A percentile compares a stretch with the other conserved stretches of the same genome.
Evolutionary conservation across 2,329 filamentous ascomycete species (phyloP).

Genomic region (Simplicillium sp.): DNA sequence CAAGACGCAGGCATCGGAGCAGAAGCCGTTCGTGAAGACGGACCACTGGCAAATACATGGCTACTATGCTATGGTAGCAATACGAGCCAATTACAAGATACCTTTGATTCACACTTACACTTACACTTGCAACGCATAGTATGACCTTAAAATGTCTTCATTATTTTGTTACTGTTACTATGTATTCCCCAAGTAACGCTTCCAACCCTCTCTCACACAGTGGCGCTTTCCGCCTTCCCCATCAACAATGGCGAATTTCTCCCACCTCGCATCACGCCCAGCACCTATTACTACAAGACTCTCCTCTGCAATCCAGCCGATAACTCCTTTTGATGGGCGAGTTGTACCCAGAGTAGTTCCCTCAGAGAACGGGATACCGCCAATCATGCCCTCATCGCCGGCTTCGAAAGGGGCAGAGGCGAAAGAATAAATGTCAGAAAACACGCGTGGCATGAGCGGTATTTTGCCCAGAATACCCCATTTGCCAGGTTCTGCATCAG

Average conservation of each 20-base stretch:
- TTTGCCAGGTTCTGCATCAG: slow-evolving; percentile 52
- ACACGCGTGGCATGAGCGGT: slow-evolving; percentile 74
- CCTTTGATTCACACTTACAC: not conserved
- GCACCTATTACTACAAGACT: slow-evolving; percentile 70
- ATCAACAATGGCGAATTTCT: slow-evolving; percentile 69
- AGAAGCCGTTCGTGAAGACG: slow-evolving; percentile 33
- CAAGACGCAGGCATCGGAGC: slow-evolving; percentile 21
- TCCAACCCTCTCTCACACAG: slow-evolving; percentile 70
- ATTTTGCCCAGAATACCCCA: slow-evolving; percentile 81
- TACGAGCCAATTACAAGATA: not conserved
- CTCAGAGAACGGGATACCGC: slow-evolving; percentile 31
- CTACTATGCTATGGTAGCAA: slow-evolving; percentile 7
- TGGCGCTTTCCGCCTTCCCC: slow-evolving; percentile 58
- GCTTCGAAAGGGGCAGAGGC: slow-evolving; percentile 73
- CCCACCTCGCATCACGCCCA: slow-evolving; percentile 75
- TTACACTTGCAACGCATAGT: too few relatives aligned
- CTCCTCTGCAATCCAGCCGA: slow-evolving; percentile 74
- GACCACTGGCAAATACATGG: slow-evolving; percentile 13
- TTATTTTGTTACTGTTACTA: slow-evolving; percentile 10
- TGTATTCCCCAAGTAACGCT: slow-evolving; percentile 54
- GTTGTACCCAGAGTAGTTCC: slow-evolving; percentile 38
- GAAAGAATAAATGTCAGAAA: slow-evolving; percentile 85
- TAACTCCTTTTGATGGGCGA: slow-evolving; percentile 66
- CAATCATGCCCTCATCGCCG: slow-evolving; percentile 57
- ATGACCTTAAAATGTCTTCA: not conserved